Conservation (phyloP, 2,329 filamentous ascomycete species). For the Claviceps sp. region DNA sequence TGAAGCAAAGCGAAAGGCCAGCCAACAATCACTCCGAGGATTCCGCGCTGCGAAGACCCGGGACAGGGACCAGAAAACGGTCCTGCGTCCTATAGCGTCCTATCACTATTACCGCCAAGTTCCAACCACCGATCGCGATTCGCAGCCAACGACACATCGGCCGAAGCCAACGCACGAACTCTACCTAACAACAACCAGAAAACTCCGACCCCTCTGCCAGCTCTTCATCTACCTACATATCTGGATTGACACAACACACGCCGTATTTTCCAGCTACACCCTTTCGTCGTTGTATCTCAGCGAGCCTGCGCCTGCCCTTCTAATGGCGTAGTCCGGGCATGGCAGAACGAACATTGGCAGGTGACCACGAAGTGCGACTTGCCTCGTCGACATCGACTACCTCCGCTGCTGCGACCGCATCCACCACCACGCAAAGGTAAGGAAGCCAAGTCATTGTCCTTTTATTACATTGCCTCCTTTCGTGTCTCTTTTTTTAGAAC, state of each 20-base stretch:
- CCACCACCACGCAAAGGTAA: slow-evolving; percentile 15
- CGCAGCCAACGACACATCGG: background rate
- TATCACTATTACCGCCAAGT: background rate
- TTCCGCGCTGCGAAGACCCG: background rate
- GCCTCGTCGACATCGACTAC: slow-evolving; percentile 26
- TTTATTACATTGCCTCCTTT: background rate
- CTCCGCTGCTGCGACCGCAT: slow-evolving; percentile 14
- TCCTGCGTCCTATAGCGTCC: background rate
- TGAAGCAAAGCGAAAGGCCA: background rate
- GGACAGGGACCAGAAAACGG: too few relatives aligned
- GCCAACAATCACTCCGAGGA: background rate
- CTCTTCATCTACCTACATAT: background rate
- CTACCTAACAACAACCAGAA: background rate
- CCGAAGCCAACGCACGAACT: slow-evolving; percentile 1
- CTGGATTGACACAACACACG: background rate
- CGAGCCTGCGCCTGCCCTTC: slow-evolving; percentile 28
- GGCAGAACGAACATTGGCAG: slow-evolving; percentile 48
- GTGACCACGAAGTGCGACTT: slow-evolving; percentile 43
- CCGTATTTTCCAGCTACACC: background rate
- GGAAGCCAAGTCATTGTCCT: background rate
- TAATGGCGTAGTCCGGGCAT: slow-evolving; percentile 53
- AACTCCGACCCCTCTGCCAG: background rate
- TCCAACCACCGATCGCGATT: background rate
- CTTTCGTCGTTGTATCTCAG: slow-evolving; percentile 8
- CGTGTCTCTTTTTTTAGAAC: background rate